Percentiles rank a stretch among this genome's conserved stretches.
Conservation (phyloP, 495 filamentous ascomycete genomes). For the Bombardia bombarda region DNA sequence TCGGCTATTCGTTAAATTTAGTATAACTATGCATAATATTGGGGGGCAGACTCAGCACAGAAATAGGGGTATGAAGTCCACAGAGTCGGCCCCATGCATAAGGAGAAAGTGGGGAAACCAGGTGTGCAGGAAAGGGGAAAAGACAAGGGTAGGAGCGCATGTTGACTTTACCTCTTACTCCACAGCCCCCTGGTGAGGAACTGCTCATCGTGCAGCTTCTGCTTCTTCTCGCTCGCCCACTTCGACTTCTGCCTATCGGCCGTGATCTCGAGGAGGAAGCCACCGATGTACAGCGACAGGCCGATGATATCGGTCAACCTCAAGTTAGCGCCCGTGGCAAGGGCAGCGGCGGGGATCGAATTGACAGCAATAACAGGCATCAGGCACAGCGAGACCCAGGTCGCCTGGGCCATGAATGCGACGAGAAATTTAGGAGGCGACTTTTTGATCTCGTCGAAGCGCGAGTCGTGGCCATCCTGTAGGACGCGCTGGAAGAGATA, state of each 20-base stretch:
- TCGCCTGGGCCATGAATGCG: slow-evolving; percentile 52
- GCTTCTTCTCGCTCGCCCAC: slow-evolving; percentile 48
- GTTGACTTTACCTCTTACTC: slow-evolving; percentile 38
- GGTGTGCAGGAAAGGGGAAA: too few species aligned
- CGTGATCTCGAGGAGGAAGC: slow-evolving; percentile 48
- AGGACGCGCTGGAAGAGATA: slow-evolving; percentile 52
- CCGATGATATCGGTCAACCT: slow-evolving; percentile 45
- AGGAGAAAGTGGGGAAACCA: too few species aligned
- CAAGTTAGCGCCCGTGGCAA: slow-evolving; percentile 30
- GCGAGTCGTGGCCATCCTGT: slow-evolving; percentile 46
- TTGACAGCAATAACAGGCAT: slow-evolving; percentile 55
- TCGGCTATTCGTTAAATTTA: slow-evolving; percentile 24
- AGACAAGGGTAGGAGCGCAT: too few species aligned
- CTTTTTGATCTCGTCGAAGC: slow-evolving; percentile 52
- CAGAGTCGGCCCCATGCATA: too few species aligned
- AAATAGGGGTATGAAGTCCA: too few species aligned
- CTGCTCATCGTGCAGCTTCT: slow-evolving; percentile 53
- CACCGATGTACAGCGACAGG: slow-evolving; percentile 43
- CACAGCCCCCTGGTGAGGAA: slow-evolving; percentile 54
- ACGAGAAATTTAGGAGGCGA: slow-evolving; percentile 43
- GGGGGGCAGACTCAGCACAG: neutral
- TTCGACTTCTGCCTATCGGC: slow-evolving; percentile 53
- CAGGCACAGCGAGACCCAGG: slow-evolving; percentile 53
- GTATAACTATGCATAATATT: neutral
- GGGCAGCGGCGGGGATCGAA: slow-evolving; percentile 41